phyloP scores from a whole-genome alignment of 805 yeast genomes.

The Candida awuae region DNA sequence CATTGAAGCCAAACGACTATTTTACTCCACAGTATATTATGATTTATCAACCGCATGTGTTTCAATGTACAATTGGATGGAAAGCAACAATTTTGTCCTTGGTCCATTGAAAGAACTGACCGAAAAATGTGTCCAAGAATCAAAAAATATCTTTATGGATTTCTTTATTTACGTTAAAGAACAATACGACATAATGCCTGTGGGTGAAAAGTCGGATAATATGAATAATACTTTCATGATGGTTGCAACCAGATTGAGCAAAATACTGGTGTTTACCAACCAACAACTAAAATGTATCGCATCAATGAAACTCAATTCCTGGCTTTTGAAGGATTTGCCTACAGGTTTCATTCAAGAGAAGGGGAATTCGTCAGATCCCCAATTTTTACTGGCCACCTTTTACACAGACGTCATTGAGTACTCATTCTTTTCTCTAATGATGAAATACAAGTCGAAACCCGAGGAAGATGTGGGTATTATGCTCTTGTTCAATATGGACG shows the following conservation, averaged over 20 bases:
- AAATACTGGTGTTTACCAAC: slow-evolving; percentile 51
- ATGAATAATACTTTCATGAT: slow-evolving; percentile 43
- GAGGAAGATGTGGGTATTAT: slow-evolving; percentile 58
- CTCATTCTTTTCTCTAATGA: slow-evolving; percentile 52
- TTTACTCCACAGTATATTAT: slow-evolving; percentile 46
- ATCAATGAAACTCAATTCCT: slow-evolving; percentile 51
- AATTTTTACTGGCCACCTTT: slow-evolving; percentile 53
- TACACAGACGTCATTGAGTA: slow-evolving; percentile 75
- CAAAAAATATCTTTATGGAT: slow-evolving; percentile 36
- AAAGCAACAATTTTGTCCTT: slow-evolving; percentile 7
- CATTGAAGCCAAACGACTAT: slow-evolving; percentile 35
- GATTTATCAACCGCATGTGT: slow-evolving; percentile 33
- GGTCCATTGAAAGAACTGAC: slow-evolving; percentile 6
- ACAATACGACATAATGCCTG: slow-evolving; percentile 38
- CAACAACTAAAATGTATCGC: slow-evolving; percentile 45
- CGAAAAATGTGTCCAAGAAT: slow-evolving; percentile 3
- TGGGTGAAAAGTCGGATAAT: slow-evolving; percentile 44
- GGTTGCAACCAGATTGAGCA: slow-evolving; percentile 56
- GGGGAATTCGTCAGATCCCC: slow-evolving; percentile 38
- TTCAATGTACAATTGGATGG: neutral
- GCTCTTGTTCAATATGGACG: slow-evolving; percentile 59
- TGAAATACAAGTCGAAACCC: slow-evolving; percentile 37
- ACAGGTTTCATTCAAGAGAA: slow-evolving; percentile 39
- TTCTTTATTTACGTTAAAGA: slow-evolving; percentile 48
- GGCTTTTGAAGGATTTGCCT: slow-evolving; percentile 62